Base-by-base conservation (phyloP, 148 eudicot species). In the Vaccinium myrtillus region DNA sequence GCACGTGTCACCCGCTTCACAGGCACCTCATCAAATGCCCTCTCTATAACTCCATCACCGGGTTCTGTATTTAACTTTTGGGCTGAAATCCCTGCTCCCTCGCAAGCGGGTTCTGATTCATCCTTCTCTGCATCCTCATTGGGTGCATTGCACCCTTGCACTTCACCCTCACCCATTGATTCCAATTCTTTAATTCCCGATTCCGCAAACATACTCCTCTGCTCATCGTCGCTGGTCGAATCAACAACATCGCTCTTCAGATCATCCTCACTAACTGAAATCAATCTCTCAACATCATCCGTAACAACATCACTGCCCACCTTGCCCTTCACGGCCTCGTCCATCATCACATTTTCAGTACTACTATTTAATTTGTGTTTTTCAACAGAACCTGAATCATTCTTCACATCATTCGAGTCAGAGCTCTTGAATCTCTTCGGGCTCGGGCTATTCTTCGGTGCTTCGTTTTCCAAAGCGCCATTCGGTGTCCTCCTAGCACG, bases 401-500 rank as follows among this genome's bases (percentile, higher is more conserved):
- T 46, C 51, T 46, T 53, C 55, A 53, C 77, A 70, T 50, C 13
- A 49, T 78, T 59, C 30, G 32, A 70, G 32, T 15, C 81, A 0
- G 78, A 46, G 73, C 79, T 78, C 86, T 86, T 85, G 39, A 54
- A 79, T 73, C 83, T 83, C 86, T 85, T 83, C 67, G 43, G 25
- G 65, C 27, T 77, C 27, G 36, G 58, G 46, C 32, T 61, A 48
- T 63, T 25, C 43, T 69, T 69, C 2, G 32, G 51, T 13, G 8
- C 59, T 18, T 61, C 78, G 77, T 56, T 51, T 23, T 48, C 13
- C n/a, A 13, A 30, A 78, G 81, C 16, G 75, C 59, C 85, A 70
- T 61, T 82, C 18, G 71, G 88, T 11, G 80, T 61, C 85, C 86
- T 90, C 39, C 92, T 81, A 12, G 87, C 84, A 16, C 98, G 89